Base-by-base conservation (phyloP, 1,139 yeast genomes). In the Blastobotrys elegans region DNA sequence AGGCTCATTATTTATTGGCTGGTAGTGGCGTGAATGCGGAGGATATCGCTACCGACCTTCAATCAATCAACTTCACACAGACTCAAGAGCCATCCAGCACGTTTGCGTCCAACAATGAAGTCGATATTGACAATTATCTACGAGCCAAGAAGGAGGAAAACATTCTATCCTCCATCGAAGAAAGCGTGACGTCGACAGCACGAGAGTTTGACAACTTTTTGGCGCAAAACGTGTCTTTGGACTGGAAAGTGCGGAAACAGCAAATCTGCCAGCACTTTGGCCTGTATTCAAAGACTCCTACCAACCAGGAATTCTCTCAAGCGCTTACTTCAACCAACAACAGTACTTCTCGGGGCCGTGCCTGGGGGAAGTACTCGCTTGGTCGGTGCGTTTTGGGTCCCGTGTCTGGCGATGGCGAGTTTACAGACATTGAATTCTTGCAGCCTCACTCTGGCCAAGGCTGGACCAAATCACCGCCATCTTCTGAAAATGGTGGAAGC, bases 21-120 rank as follows among this genome's bases (percentile, higher is more conserved):
- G 86, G 94, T 0, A 84, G 94, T 61, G 97, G 96, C 0, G 75
- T 90, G 47, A 83, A 88, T 49, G 86, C 95, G 39, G 96, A 88
- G 59, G 95, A 88, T 49, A 82, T 92, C 42, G 90, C 85, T 55
- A 73, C 74, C 41, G 90, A 86, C 40, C 60, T 71, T 22, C 63
- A 63, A 33, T 54, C 65, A 26, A 61, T 67, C 40, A 57, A 56
- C 14, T 53, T 61, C 33, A 57, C 54, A 32, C 61, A 56, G 40
- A 49, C 49, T 14, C 53, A 62, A 1, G 62, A 59, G 24, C 62
- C 65, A 13, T 30, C 53, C 17, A 67, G 60, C 26, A 53, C 58
- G 7, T 55, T 62, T 18, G 58, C 59, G 4, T 45, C 56, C 20
- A 46, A 52, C 31, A 50, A 49, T 22, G 61, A 58, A 26, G 55